Conservation (phyloP, 1,139 yeast species). For the Zygoascus hellenicus region DNA sequence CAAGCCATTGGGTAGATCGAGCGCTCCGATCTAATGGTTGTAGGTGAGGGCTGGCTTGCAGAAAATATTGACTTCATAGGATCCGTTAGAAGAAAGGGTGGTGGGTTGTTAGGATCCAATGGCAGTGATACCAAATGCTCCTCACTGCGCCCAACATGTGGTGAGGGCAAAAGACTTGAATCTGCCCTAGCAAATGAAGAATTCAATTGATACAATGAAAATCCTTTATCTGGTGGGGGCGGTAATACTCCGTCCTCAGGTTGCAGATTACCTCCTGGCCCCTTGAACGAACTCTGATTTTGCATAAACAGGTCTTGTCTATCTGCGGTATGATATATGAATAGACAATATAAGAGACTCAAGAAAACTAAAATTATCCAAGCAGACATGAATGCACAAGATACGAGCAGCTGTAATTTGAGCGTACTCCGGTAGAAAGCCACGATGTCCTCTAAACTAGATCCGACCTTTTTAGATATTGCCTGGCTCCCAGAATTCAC, state of each 20-base stretch:
- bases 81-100: not conserved
- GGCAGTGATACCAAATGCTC: not conserved
- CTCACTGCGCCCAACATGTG: too few species aligned
- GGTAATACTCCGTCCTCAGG: too few species aligned
- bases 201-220: too few species aligned
- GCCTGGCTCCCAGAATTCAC: too few species aligned
- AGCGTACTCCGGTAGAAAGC: slow-evolving; percentile 19
- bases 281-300: too few species aligned
- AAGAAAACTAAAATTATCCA: slow-evolving; percentile 24
- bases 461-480: not conserved
- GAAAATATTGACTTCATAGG: slow-evolving; percentile 2
- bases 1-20: not conserved
- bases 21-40: not conserved
- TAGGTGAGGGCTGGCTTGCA: not conserved
- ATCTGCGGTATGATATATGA: not conserved
- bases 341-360: slow-evolving; percentile 21
- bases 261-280: too few species aligned
- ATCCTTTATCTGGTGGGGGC: too few species aligned
- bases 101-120: slow-evolving; percentile 4
- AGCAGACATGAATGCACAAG: slow-evolving; percentile 18
- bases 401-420: slow-evolving; percentile 23
- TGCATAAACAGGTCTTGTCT: too few species aligned
- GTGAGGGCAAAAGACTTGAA: too few species aligned
- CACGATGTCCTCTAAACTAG: slow-evolving; percentile 16
- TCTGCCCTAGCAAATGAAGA: too few species aligned